A percentile compares a stretch with the other conserved stretches of the same genome.
Conservation (phyloP, 169 alveolate genomes). For the Eimeria zaria region DNA sequence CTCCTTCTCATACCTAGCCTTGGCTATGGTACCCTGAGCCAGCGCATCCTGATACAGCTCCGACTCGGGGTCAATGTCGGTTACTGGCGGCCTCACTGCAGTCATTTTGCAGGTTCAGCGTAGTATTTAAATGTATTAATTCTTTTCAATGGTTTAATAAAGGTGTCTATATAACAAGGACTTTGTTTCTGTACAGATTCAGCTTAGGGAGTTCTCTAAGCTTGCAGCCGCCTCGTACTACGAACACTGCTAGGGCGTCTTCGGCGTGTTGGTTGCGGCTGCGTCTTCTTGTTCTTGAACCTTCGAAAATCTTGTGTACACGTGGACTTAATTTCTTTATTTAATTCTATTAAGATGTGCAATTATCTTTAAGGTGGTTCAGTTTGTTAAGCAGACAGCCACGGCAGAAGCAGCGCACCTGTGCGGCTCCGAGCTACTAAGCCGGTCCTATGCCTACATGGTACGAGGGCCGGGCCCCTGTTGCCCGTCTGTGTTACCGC, state of each 20-base stretch:
- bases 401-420: slow-evolving; percentile 21
- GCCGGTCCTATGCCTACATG: not conserved
- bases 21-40: slow-evolving; percentile 84
- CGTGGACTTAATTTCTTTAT: not conserved
- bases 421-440: not conserved
- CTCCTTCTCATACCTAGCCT: slow-evolving; percentile 88
- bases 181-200: not conserved
- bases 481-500: not conserved
- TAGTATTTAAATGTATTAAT: not conserved
- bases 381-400: not conserved
- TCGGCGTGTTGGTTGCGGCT: not conserved
- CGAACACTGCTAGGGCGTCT: not conserved
- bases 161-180: not conserved
- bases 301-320: not conserved
- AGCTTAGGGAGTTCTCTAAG: not conserved
- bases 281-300: not conserved
- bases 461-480: not conserved
- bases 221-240: not conserved
- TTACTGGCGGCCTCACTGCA: slow-evolving; percentile 51
- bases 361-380: not conserved
- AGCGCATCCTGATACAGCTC: slow-evolving; percentile 86
- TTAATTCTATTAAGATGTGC: not conserved
- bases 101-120: slow-evolving; percentile 34
- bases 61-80: slow-evolving; percentile 82
- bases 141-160: not conserved